These are phyloP conservation scores for Tremella yokohamensis DNA, from an alignment of 768 basidiomycete species.

Conservation along the genomic window DNA sequence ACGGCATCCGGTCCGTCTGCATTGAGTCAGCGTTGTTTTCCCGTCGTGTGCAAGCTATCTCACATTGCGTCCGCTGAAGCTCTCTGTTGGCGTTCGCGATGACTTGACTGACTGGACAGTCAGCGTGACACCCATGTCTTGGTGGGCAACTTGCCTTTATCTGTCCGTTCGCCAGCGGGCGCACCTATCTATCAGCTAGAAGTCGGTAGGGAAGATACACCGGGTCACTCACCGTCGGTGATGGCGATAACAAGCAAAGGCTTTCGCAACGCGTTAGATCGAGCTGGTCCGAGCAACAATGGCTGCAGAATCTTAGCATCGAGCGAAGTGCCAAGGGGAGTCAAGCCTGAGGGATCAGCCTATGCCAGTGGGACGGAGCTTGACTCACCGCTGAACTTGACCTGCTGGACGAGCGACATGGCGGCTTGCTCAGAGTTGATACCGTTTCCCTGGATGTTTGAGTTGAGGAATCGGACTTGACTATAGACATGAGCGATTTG, in stretches of 20 bases:
- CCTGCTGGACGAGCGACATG: slow-evolving; percentile 42
- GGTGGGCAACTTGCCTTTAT: background rate
- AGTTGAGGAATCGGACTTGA: slow-evolving; percentile 53
- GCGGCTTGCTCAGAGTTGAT: slow-evolving; percentile 50
- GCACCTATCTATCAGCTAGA: too few species aligned
- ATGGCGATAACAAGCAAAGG: slow-evolving; percentile 51
- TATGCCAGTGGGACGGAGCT: background rate
- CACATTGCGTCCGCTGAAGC: slow-evolving; percentile 42
- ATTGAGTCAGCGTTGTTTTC: slow-evolving; percentile 8
- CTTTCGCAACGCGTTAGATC: slow-evolving; percentile 48
- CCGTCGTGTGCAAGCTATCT: slow-evolving; percentile 1
- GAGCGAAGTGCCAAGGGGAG: slow-evolving; percentile 49
- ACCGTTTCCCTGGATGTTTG: slow-evolving; percentile 50
- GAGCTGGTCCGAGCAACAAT: slow-evolving; percentile 51
- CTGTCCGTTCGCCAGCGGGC: background rate
- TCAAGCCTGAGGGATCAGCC: slow-evolving; percentile 30
- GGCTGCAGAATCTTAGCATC: slow-evolving; percentile 53
- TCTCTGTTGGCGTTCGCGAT: slow-evolving; percentile 46
- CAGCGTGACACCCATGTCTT: background rate
- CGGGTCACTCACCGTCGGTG: slow-evolving; percentile 29
- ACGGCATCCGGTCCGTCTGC: slow-evolving; percentile 48
- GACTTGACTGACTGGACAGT: slow-evolving; percentile 40
- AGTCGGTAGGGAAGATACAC: background rate
- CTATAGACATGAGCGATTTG: slow-evolving; percentile 8
- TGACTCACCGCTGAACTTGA: slow-evolving; percentile 49